Evolutionary conservation across 345 rosid genomes (phyloP).

Genomic region (Aegle marmelos): DNA sequence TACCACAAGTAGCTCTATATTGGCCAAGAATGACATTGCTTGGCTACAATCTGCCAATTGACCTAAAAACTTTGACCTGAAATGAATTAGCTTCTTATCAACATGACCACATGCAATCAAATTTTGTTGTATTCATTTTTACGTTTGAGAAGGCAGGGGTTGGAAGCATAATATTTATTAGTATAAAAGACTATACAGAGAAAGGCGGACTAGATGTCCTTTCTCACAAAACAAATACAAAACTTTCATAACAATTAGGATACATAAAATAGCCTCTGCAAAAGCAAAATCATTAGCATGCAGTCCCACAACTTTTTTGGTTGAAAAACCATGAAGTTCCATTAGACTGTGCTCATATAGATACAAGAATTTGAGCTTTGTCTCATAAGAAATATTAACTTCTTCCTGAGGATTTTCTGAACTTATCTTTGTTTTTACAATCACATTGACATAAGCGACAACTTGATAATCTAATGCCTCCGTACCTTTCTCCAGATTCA

Average conservation of each 20-base stretch:
- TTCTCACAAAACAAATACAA: too few relatives aligned
- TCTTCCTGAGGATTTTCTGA: neutral
- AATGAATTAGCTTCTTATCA: too few relatives aligned
- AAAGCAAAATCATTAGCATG: neutral
- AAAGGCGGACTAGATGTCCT: too few relatives aligned
- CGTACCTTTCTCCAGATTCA: neutral
- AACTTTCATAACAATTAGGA: too few relatives aligned
- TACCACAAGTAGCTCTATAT: constrained; percentile 39
- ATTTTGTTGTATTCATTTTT: too few relatives aligned
- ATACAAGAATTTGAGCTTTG: neutral
- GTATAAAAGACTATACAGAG: too few relatives aligned
- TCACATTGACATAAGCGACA: neutral
- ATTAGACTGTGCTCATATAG: neutral
- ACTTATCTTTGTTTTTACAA: neutral
- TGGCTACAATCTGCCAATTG: constrained; percentile 51
- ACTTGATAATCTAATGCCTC: neutral
- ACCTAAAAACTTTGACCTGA: too few relatives aligned
- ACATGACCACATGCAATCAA: neutral
- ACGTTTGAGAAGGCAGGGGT: too few relatives aligned
- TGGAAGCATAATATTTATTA: too few relatives aligned
- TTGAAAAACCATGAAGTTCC: neutral
- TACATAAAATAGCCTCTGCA: too few relatives aligned
- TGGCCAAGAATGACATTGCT: constrained; percentile 73
- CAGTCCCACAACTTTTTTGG: neutral
- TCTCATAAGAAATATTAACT: neutral